A percentile compares a stretch with the other conserved stretches of the same genome.
phyloP scores from a whole-genome alignment of 2,329 filamentous ascomycete species.

The Penicillium hesseltinei region DNA sequence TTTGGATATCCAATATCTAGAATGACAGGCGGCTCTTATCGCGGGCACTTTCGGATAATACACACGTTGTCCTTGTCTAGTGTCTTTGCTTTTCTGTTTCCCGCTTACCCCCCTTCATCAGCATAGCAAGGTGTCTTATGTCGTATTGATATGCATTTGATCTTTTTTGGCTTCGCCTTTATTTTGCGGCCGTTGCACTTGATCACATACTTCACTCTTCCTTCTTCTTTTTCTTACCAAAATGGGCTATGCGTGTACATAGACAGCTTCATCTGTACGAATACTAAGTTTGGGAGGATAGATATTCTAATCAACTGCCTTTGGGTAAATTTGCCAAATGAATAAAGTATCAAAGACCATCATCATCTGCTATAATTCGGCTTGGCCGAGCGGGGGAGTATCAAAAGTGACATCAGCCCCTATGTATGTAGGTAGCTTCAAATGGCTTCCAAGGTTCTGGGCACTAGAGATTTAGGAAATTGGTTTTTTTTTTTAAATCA shows the following conservation, averaged over 20 bases:
- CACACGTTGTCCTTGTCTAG: not conserved
- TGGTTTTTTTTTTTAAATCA: not conserved
- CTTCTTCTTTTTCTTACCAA: not conserved
- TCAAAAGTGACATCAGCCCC: not conserved
- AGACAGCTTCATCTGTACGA: not conserved
- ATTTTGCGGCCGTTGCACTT: not conserved
- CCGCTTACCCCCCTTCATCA: not conserved
- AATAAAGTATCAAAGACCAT: not conserved
- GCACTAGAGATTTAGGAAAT: too few relatives aligned
- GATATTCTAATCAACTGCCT: not conserved
- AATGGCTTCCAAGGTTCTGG: not conserved
- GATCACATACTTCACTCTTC: not conserved
- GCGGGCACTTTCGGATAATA: constrained; percentile 1
- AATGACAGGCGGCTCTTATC: constrained; percentile 21
- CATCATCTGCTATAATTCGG: not conserved
- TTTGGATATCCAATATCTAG: constrained; percentile 8
- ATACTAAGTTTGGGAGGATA: not conserved
- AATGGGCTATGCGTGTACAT: not conserved
- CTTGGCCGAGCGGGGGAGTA: constrained; percentile 4
- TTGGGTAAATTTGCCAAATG: not conserved
- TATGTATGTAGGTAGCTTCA: not conserved
- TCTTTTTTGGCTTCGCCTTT: not conserved
- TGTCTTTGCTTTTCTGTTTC: not conserved
- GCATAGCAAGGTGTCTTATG: constrained; percentile 10
- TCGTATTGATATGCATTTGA: not conserved